Percentiles rank a stretch among this genome's conserved stretches.
phyloP scores from a whole-genome alignment of 331 rosid species.

The Ulmus americana region DNA sequence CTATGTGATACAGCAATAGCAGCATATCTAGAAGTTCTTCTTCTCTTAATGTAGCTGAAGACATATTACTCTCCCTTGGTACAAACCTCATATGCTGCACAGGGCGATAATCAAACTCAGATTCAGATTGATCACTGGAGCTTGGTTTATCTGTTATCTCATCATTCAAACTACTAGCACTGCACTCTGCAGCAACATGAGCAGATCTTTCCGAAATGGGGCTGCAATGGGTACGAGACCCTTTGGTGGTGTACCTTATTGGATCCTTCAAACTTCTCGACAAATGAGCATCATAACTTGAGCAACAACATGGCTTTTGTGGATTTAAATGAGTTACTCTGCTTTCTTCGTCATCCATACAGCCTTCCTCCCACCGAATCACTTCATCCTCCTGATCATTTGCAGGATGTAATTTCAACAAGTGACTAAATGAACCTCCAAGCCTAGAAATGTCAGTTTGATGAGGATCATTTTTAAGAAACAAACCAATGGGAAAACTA shows the following conservation, averaged over 20 bases:
- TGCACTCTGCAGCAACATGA: conserved; percentile 79
- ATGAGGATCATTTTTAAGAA: conserved; percentile 66
- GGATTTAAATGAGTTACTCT: conserved; percentile 73
- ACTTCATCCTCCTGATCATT: conserved; percentile 58
- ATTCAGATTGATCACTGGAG: conserved; percentile 76
- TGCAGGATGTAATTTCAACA: conserved; percentile 52
- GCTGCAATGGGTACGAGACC: conserved; percentile 62
- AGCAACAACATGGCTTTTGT: conserved; percentile 90
- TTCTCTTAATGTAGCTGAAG: conserved; percentile 64
- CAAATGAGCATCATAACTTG: conserved; percentile 64
- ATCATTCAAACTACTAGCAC: conserved; percentile 68
- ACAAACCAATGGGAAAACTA: conserved; percentile 65
- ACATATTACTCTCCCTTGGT: conserved; percentile 56
- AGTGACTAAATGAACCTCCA: conserved; percentile 82
- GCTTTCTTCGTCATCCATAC: conserved; percentile 77
- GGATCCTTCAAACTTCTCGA: conserved; percentile 62
- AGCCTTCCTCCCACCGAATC: conserved; percentile 87
- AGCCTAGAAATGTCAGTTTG: conserved; percentile 71
- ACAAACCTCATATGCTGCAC: conserved; percentile 56
- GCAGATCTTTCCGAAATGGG: conserved; percentile 75
- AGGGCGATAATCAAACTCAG: conserved; percentile 55
- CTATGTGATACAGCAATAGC: conserved; percentile 77
- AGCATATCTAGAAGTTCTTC: conserved; percentile 83
- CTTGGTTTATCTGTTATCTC: conserved; percentile 86
- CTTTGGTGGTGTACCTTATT: conserved; percentile 52